Evolutionary conservation across 2,329 filamentous ascomycete genomes (phyloP).

Genomic region (Pestalotiopsis sp.): DNA sequence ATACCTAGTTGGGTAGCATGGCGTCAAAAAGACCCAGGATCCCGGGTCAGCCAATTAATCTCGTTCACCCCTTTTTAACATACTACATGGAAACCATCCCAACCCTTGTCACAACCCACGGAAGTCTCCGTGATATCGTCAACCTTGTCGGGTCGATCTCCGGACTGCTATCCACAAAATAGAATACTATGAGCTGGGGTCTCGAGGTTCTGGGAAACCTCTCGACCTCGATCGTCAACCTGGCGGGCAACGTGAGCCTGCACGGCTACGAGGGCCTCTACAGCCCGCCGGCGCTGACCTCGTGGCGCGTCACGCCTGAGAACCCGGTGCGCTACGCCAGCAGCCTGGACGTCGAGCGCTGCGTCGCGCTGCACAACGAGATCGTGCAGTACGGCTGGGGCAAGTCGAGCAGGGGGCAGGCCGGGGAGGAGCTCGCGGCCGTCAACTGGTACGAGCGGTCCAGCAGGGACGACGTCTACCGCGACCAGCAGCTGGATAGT

Average conservation of each 20-base stretch:
- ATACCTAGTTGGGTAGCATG: background rate
- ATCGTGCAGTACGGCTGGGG: conserved; percentile 1
- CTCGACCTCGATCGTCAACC: background rate
- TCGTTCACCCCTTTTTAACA: background rate
- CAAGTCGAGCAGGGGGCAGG: background rate
- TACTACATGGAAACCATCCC: background rate
- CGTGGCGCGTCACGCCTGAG: conserved; percentile 2
- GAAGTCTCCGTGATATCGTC: background rate
- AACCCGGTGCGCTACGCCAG: background rate
- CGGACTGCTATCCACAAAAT: background rate
- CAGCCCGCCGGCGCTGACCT: background rate
- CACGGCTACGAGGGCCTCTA: background rate
- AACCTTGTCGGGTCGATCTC: background rate
- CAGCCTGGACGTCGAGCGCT: conserved; percentile 3
- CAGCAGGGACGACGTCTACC: background rate
- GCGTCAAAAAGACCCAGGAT: background rate
- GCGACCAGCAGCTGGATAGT: background rate
- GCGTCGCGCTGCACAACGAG: conserved; percentile 3
- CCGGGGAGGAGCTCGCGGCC: background rate
- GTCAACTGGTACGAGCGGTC: background rate
- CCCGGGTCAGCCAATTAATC: background rate
- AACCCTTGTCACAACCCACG: background rate
- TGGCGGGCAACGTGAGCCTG: background rate
- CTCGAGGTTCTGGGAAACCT: background rate
- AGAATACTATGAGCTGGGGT: background rate